Percentiles rank a stretch among this genome's conserved stretches.
phyloP scores from a whole-genome alignment of 352 stramenopile species.

The Globisporangium uncinulatum region DNA sequence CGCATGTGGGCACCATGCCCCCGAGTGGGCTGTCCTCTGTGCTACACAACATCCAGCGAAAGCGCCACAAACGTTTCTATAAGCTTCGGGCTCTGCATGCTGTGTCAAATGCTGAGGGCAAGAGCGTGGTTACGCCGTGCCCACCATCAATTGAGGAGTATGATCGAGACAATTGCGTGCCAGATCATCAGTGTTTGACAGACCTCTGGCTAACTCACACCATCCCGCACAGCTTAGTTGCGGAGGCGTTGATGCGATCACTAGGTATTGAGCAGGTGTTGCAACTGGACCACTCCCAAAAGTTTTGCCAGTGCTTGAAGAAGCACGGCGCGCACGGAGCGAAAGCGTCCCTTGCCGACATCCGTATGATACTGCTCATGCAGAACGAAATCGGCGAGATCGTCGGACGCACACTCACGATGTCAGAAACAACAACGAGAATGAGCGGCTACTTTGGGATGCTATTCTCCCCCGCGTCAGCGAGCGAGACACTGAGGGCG shows the following conservation, averaged over 20 bases:
- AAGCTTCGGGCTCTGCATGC: background rate
- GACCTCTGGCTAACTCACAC: background rate
- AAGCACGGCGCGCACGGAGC: background rate
- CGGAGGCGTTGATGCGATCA: background rate
- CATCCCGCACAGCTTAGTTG: background rate
- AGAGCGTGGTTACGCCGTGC: background rate
- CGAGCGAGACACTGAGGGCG: background rate
- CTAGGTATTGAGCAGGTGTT: background rate
- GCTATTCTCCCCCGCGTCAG: background rate
- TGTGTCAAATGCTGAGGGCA: background rate
- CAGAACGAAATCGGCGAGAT: background rate
- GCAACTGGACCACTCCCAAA: background rate
- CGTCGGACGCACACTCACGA: background rate
- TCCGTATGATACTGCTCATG: background rate
- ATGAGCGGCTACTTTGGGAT: background rate
- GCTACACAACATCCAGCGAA: background rate
- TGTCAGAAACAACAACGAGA: background rate
- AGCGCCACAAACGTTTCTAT: background rate
- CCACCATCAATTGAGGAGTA: background rate
- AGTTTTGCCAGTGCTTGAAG: background rate
- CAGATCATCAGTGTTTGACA: background rate
- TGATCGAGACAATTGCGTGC: background rate
- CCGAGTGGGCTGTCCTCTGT: background rate
- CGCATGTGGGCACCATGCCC: background rate
- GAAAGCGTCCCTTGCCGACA: background rate